Evolutionary conservation across 495 filamentous ascomycete genomes (phyloP), one percentile per base, ranked within the genome.

Genomic region (Sphaerosporella brunnea): DNA sequence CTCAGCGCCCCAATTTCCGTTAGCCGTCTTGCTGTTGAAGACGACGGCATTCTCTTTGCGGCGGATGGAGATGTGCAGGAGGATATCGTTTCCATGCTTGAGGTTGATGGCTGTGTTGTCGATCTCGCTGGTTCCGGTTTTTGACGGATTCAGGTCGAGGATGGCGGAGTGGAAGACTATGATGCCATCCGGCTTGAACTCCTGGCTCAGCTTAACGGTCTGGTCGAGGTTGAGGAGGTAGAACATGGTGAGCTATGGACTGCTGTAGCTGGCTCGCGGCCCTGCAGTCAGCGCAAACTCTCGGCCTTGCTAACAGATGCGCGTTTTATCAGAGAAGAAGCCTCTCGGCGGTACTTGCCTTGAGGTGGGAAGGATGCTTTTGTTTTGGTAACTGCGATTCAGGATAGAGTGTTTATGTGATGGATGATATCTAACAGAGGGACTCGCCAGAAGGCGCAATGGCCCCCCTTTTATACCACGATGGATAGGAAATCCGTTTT

Each of bases 51-150:
- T 36, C 26, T 47, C 24, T 4, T 11, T 36, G 15, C 23, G 13
- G 18, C 44, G 44, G n/a, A 36, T 34, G 20, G 24, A 10, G 20
- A 47, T 35, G 44, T 34, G 23, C 4, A 47, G 28, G 15, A 47
- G n/a, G 20, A 13, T 37, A 18, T 47, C 28, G 28, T 21, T 21
- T 7, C 4, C 10, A 24, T 32, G 5, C 10, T 4, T 5, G 26
- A 47, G 44, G 44, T 47, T 47, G 23, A 47, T 19, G 28, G 23
- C 24, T 4, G 23, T 47, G 44, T 47, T 47, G 28, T 47, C 44
- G 28, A 34, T 35, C 11, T 5, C 15, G 36, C 15, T 39, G 36
- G 11, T 39, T 9, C 13, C 20, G 28, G 28, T 32, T 32, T 32
- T 5, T 7, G 40, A 24, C 11, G 20, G 40, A 21, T 44, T 20